Percentiles rank a stretch among this genome's conserved stretches.
Evolutionary conservation across 768 basidiomycete genomes (phyloP).

Genomic region (Lactifluus rugatus): DNA sequence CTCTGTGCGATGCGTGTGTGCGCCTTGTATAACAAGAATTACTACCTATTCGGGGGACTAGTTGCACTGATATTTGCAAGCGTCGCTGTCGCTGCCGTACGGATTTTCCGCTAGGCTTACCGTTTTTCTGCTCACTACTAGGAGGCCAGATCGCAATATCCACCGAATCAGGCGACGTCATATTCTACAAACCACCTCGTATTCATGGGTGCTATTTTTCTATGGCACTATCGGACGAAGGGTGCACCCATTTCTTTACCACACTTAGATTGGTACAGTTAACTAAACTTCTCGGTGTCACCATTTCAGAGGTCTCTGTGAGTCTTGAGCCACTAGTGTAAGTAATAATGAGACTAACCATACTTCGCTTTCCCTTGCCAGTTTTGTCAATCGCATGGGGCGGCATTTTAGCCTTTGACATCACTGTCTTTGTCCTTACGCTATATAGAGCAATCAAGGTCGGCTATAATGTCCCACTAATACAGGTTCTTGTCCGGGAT

Average conservation of each 20-base stretch:
- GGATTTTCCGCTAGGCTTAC: neutral
- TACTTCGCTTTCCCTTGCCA: neutral
- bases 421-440: neutral
- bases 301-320: neutral
- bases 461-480: neutral
- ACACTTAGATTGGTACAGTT: too few relatives aligned
- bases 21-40: neutral
- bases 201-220: neutral
- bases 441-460: neutral
- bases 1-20: neutral
- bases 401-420: neutral
- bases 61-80: neutral
- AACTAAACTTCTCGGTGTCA: neutral
- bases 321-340: neutral
- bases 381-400: slow-evolving; percentile 1
- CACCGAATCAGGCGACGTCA: neutral
- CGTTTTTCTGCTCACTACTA: neutral
- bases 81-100: neutral
- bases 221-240: neutral
- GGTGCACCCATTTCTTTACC: neutral
- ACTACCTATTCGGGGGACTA: neutral
- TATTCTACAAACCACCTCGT: too few relatives aligned
- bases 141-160: neutral
- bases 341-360: neutral
- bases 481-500: neutral